Percentiles rank a stretch among this genome's conserved stretches.
phyloP scores from a whole-genome alignment of 495 filamentous ascomycete species.

The Pseudomonodictys pantanalensis region DNA sequence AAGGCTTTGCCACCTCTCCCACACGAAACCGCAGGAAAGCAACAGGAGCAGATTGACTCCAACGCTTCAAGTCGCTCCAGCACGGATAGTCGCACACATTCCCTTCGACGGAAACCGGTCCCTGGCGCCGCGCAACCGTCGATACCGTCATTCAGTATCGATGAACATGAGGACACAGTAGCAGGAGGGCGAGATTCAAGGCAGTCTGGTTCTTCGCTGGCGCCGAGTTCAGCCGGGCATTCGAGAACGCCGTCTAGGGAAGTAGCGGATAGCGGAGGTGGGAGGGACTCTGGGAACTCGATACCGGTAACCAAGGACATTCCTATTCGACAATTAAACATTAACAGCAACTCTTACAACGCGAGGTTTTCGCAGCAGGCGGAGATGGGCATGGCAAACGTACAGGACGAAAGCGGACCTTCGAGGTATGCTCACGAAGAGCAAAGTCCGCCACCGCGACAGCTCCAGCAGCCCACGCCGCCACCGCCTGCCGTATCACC shows the following conservation, averaged over 20 bases:
- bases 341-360: slow-evolving; percentile 24
- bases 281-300: slow-evolving; percentile 13
- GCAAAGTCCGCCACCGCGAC: slow-evolving; percentile 48
- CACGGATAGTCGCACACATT: slow-evolving; percentile 23
- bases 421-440: slow-evolving; percentile 42
- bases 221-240: slow-evolving; percentile 25
- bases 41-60: not conserved
- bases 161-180: slow-evolving; percentile 19
- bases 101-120: slow-evolving; percentile 31
- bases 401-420: slow-evolving; percentile 23
- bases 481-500: slow-evolving; percentile 9
- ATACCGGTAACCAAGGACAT: slow-evolving; percentile 23
- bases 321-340: slow-evolving; percentile 30
- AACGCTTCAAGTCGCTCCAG: slow-evolving; percentile 6
- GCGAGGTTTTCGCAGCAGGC: slow-evolving; percentile 28
- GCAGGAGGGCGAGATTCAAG: slow-evolving; percentile 24
- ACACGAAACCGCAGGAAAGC: not conserved
- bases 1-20: slow-evolving; percentile 26
- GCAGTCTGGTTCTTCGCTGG: slow-evolving; percentile 31
- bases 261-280: slow-evolving; percentile 5
- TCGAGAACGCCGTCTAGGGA: slow-evolving; percentile 29
- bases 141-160: slow-evolving; percentile 25
- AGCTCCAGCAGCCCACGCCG: slow-evolving; percentile 48
- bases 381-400: slow-evolving; percentile 15
- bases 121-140: slow-evolving; percentile 8